Conservation (phyloP, 768 basidiomycete genomes). For the Pulveroboletus sp. region DNA sequence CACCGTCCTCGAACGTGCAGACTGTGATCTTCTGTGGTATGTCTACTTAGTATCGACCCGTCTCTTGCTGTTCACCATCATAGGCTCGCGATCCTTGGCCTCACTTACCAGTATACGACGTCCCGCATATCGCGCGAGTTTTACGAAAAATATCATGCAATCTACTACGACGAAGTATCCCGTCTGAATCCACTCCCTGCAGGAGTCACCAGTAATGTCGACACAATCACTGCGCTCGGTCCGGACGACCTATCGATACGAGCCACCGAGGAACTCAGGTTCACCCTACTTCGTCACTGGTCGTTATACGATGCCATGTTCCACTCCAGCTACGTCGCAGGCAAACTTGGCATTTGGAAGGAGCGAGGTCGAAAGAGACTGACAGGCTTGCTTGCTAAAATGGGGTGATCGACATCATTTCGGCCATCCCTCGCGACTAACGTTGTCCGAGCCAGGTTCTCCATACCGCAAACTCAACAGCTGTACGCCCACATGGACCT, state of each 20-base stretch:
- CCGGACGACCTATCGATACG: constrained; percentile 86
- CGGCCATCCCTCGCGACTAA: constrained; percentile 1
- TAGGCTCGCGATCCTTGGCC: constrained; percentile 89
- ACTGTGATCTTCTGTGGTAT: constrained; percentile 92
- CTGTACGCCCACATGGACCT: constrained; percentile 95
- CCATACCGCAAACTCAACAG: constrained; percentile 91
- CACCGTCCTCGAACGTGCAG: constrained; percentile 84
- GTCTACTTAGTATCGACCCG: constrained; percentile 11
- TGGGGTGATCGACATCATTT: constrained; percentile 65
- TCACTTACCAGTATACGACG: constrained; percentile 89
- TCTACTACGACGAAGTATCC: constrained; percentile 89
- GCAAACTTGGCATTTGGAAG: constrained; percentile 94
- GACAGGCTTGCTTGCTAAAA: constrained; percentile 92
- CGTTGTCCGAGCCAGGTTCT: constrained; percentile 60
- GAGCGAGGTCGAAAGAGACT: constrained; percentile 87
- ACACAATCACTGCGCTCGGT: constrained; percentile 49
- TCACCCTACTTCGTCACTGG: constrained; percentile 96
- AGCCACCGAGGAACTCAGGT: constrained; percentile 84
- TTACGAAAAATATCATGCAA: constrained; percentile 77
- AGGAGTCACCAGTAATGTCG: constrained; percentile 33
- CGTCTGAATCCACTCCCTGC: constrained; percentile 73
- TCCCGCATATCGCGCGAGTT: constrained; percentile 81
- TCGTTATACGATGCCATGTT: constrained; percentile 97
- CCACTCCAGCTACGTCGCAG: constrained; percentile 94
- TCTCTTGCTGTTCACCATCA: constrained; percentile 2